Base-by-base conservation (phyloP, 2,329 filamentous ascomycete genomes). In the Tolypocladium sp. region DNA sequence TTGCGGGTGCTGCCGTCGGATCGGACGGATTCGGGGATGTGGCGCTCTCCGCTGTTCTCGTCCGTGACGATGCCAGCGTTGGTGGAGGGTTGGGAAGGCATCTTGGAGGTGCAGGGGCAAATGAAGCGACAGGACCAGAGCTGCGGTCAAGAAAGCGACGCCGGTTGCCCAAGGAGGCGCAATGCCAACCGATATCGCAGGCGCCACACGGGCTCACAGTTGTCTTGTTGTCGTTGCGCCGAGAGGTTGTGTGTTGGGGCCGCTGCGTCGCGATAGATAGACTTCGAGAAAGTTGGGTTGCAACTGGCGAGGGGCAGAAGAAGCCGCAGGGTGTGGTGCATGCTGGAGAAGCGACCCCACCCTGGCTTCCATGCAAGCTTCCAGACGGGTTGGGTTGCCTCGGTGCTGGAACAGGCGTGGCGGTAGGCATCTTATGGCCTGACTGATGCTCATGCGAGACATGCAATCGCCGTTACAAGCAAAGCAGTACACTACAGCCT, bases 1-100 rank as follows among this genome's bases (percentile, higher is more conserved):
- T 90, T 95, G 59, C 94, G 86, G n/a, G 90, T 90, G 56, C 89
- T 91, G 60, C 94, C 94, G 71, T 99, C 94, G 30, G 94, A 77
- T 58, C 95, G 89, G 51, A 85, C 79, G 0, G 93, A 97, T 51
- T 92, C 84, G 33, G 94, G 94, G 60, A 99, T 97, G 67, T 92
- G 88, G 52, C 92, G 90, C 70, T 92, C 85, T 70, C 94, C 95
- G 65, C 85, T 90, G 63, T 74, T 72, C 56, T 86, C 83, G 71
- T 92, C 87, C 57, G 88, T 88, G 67, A 93, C 88, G 70, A 93
- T 93, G 65, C 90, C 90, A 46, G 90, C 79, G 56, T 82, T 86
- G 59, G 83, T 79, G 44, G 49, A 53, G 30, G 82, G 76, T 62
- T 74, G 75, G 59, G 74, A 77, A 62, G 79, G 77, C 82, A 79